Evolutionary conservation across 2,329 filamentous ascomycete species (phyloP).

Genomic region (Thelonectria discophora): DNA sequence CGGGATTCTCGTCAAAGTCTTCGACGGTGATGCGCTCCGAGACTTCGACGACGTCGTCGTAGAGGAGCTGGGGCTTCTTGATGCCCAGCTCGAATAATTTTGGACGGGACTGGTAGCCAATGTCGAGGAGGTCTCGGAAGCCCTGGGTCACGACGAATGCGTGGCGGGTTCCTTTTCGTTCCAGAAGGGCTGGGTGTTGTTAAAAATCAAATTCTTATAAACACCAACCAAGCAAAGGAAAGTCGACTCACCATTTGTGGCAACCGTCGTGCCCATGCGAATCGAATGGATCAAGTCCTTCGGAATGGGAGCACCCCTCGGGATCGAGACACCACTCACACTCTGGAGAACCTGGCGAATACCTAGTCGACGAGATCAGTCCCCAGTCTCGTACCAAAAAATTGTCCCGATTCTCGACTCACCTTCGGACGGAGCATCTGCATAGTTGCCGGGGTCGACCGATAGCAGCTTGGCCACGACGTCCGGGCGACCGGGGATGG

Average conservation of each 20-base stretch:
- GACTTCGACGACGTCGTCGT: slow-evolving; percentile 74
- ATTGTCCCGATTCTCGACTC: slow-evolving; percentile 6
- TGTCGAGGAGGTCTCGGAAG: slow-evolving; percentile 75
- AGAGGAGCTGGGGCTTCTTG: slow-evolving; percentile 72
- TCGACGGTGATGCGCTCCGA: slow-evolving; percentile 78
- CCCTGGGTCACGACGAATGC: slow-evolving; percentile 76
- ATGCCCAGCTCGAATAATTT: slow-evolving; percentile 78
- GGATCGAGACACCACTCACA: slow-evolving; percentile 17
- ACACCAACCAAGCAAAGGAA: too few relatives aligned
- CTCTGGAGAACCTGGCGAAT: slow-evolving; percentile 18
- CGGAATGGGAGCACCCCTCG: slow-evolving; percentile 44
- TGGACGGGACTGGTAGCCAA: slow-evolving; percentile 77
- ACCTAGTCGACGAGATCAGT: slow-evolving; percentile 1
- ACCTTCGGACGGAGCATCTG: slow-evolving; percentile 73
- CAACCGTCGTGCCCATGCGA: slow-evolving; percentile 80
- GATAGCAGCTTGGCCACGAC: slow-evolving; percentile 78
- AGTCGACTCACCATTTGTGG: slow-evolving; percentile 62
- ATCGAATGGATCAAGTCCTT: slow-evolving; percentile 65
- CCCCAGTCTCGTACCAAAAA: background rate
- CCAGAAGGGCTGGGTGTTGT: slow-evolving; percentile 56
- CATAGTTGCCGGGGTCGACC: slow-evolving; percentile 74
- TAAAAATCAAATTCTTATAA: too few relatives aligned
- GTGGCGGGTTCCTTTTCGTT: slow-evolving; percentile 75
- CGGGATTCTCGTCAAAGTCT: slow-evolving; percentile 75
- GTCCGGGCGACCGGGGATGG: slow-evolving; percentile 71